Evolutionary conservation across 2,329 filamentous ascomycete genomes (phyloP).

Genomic region (Botrytis pseudocinerea): DNA sequence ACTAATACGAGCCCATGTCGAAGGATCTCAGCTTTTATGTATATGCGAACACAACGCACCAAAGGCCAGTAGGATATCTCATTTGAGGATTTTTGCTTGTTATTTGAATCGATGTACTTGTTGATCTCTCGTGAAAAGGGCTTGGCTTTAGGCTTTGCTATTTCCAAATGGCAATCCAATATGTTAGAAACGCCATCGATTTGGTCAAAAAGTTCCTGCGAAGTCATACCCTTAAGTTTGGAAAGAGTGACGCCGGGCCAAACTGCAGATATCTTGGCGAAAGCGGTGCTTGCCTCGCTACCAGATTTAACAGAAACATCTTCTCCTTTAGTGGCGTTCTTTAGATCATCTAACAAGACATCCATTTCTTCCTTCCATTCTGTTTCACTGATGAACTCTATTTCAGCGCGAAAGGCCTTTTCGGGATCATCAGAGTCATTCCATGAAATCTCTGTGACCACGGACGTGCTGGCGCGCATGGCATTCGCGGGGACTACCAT

Average conservation of each 20-base stretch:
- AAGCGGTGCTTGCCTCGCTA: not conserved
- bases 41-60: slow-evolving; percentile 8
- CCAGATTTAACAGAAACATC: not conserved
- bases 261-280: slow-evolving; percentile 11
- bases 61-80: slow-evolving; percentile 1
- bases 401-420: not conserved
- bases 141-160: not conserved
- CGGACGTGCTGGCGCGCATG: slow-evolving; percentile 10
- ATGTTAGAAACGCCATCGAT: not conserved
- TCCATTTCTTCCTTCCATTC: slow-evolving; percentile 7
- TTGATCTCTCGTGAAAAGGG: not conserved
- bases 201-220: not conserved
- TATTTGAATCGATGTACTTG: not conserved
- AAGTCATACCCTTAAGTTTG: not conserved
- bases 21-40: not conserved
- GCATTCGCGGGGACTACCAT: not conserved
- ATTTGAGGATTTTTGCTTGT: not conserved
- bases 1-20: slow-evolving; percentile 13
- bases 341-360: not conserved
- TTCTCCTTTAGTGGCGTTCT: not conserved
- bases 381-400: not conserved
- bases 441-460: slow-evolving; percentile 15
- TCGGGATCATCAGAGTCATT: not conserved
- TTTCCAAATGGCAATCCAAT: not conserved
- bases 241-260: not conserved